Percentiles rank a stretch among this genome's conserved stretches.
Evolutionary conservation across 2,329 filamentous ascomycete genomes (phyloP).

Genomic region (Pseudogymnoascus sp.): DNA sequence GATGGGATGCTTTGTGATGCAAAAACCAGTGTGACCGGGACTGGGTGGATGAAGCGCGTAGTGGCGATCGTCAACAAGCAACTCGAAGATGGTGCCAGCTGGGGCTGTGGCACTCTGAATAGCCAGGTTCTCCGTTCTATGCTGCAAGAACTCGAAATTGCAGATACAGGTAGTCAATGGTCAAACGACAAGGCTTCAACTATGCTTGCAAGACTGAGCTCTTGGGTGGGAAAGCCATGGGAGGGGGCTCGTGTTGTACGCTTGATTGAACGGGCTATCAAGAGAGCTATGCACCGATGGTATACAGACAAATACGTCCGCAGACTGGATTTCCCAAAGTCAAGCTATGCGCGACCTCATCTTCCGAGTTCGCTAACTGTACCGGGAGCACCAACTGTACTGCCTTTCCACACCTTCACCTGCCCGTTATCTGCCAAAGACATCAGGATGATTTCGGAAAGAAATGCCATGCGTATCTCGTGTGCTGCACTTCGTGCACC

Average conservation of each 20-base stretch:
- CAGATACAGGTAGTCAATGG: conserved; percentile 29
- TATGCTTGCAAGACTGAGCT: conserved; percentile 32
- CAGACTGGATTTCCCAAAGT: conserved; percentile 45
- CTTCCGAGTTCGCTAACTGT: conserved; percentile 66
- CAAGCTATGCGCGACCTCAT: conserved; percentile 62
- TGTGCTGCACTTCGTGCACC: conserved; percentile 77
- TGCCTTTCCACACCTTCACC: conserved; percentile 97
- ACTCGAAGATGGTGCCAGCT: conserved; percentile 73
- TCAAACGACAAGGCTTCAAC: conserved; percentile 27
- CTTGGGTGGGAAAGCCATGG: conserved; percentile 70
- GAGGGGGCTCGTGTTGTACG: conserved; percentile 81
- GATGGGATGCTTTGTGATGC: conserved; percentile 75
- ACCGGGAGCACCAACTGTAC: conserved; percentile 83
- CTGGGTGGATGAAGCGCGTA: conserved; percentile 82
- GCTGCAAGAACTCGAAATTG: conserved; percentile 25
- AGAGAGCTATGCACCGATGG: conserved; percentile 72
- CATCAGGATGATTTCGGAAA: conserved; percentile 87
- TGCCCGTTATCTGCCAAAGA: conserved; percentile 86
- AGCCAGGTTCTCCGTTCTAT: conserved; percentile 42
- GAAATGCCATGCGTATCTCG: conserved; percentile 88
- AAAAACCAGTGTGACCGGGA: conserved; percentile 49
- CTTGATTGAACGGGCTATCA: conserved; percentile 76
- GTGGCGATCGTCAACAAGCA: conserved; percentile 87
- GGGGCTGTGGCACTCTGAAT: conserved; percentile 68
- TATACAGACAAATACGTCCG: conserved; percentile 73